phyloP scores from a whole-genome alignment of 176 grass and related monocot genomes.

The Rhynchospora tenuis region DNA sequence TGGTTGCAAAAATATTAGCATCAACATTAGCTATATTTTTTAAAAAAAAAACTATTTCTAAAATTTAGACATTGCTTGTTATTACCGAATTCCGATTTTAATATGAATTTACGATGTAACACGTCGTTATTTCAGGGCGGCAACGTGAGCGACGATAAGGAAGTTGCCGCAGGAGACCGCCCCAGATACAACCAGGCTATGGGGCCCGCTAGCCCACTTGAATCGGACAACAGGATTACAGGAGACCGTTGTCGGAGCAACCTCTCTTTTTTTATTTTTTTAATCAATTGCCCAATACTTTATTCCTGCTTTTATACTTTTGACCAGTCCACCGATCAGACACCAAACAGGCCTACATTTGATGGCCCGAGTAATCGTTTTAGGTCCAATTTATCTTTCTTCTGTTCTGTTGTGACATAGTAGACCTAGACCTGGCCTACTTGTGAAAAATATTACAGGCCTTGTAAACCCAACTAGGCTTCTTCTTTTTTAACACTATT shows the following conservation, averaged over 20 bases:
- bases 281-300: background rate
- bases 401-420: background rate
- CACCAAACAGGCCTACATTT: background rate
- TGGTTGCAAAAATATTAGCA: too few relatives aligned
- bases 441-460: background rate
- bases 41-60: too few relatives aligned
- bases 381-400: background rate
- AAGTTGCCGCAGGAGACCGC: background rate
- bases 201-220: background rate
- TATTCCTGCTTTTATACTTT: constrained; percentile 7
- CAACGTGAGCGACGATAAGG: background rate
- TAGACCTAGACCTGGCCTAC: background rate
- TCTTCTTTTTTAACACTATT: background rate
- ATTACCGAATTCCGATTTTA: too few relatives aligned
- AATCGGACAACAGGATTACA: constrained; percentile 11
- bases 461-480: background rate
- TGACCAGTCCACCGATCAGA: background rate
- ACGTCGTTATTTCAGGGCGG: background rate
- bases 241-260: constrained; percentile 21
- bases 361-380: background rate
- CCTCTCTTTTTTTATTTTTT: background rate
- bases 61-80: too few relatives aligned
- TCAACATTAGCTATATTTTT: too few relatives aligned
- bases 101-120: too few relatives aligned
- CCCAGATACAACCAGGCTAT: background rate